Evolutionary conservation across 805 yeast species (phyloP).

Genomic region (Lachancea nothofagi): DNA sequence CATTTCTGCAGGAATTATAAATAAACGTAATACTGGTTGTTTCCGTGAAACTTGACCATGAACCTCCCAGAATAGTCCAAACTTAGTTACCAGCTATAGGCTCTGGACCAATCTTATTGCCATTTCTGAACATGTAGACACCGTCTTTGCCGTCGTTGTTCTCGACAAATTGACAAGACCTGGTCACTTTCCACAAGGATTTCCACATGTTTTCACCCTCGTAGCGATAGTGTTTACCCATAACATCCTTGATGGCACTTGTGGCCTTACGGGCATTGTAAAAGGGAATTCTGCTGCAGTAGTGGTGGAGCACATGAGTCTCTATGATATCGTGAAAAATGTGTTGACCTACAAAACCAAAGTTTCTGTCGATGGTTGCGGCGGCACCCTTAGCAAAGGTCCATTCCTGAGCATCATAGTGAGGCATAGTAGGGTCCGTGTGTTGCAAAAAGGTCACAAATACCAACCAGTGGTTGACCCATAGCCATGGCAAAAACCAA

Average conservation of each 20-base stretch:
- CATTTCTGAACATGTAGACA: slow-evolving; percentile 68
- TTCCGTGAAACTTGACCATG: too few species aligned
- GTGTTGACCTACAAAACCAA: slow-evolving; percentile 73
- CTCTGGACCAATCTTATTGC: slow-evolving; percentile 52
- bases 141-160: slow-evolving; percentile 50
- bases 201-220: slow-evolving; percentile 69
- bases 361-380: slow-evolving; percentile 79
- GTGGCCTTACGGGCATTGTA: slow-evolving; percentile 80
- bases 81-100: too few species aligned
- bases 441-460: slow-evolving; percentile 83
- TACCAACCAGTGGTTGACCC: slow-evolving; percentile 87
- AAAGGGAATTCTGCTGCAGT: slow-evolving; percentile 77
- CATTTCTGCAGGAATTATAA: too few species aligned
- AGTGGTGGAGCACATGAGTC: slow-evolving; percentile 86
- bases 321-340: slow-evolving; percentile 85
- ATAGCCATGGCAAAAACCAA: slow-evolving; percentile 72
- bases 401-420: slow-evolving; percentile 72
- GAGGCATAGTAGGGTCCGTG: slow-evolving; percentile 74
- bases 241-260: slow-evolving; percentile 71
- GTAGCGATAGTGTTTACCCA: slow-evolving; percentile 73
- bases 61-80: too few species aligned
- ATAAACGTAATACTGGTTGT: too few species aligned
- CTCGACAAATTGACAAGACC: slow-evolving; percentile 68
- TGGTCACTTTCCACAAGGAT: slow-evolving; percentile 55
- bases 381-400: slow-evolving; percentile 87